These are phyloP conservation scores for Udeniomyces megalosporus DNA, from an alignment of 768 basidiomycete genomes.

Conservation along the genomic window DNA sequence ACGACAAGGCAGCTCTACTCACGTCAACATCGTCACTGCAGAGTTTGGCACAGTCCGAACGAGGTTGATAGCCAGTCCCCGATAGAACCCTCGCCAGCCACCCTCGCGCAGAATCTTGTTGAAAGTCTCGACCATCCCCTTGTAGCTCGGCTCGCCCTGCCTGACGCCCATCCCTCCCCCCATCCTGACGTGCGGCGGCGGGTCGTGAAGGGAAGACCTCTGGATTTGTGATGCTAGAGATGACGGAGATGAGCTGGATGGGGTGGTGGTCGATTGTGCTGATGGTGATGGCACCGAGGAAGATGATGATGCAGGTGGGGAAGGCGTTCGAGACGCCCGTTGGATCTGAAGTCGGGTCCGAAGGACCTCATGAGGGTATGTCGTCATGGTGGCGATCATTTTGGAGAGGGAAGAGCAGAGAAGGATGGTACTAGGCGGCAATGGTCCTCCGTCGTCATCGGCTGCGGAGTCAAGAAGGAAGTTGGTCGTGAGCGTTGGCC, in stretches of 20 bases:
- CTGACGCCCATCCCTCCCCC: background rate
- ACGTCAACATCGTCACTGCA: slow-evolving; percentile 91
- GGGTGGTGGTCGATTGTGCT: background rate
- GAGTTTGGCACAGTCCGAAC: slow-evolving; percentile 89
- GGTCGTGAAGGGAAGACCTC: background rate
- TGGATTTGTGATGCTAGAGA: background rate
- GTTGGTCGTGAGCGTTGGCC: background rate
- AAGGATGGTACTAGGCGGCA: slow-evolving; percentile 53
- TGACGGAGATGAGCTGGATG: background rate
- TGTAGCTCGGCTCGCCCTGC: slow-evolving; percentile 25
- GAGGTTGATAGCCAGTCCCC: slow-evolving; percentile 84
- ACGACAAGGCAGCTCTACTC: slow-evolving; percentile 27
- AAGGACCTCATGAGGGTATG: slow-evolving; percentile 95
- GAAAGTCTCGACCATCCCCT: slow-evolving; percentile 39
- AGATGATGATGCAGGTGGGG: background rate
- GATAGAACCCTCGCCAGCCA: slow-evolving; percentile 80
- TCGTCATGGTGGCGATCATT: slow-evolving; percentile 86
- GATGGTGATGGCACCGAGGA: background rate
- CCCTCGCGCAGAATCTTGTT: slow-evolving; percentile 58
- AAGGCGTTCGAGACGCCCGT: slow-evolving; percentile 15
- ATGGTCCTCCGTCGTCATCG: slow-evolving; percentile 25
- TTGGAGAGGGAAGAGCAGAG: slow-evolving; percentile 84
- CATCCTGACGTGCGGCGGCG: background rate
- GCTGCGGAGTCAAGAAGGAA: background rate
- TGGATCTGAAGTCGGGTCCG: slow-evolving; percentile 89